Conservation (phyloP, 2,329 filamentous ascomycete species). For the Trichoderma hamatum region DNA sequence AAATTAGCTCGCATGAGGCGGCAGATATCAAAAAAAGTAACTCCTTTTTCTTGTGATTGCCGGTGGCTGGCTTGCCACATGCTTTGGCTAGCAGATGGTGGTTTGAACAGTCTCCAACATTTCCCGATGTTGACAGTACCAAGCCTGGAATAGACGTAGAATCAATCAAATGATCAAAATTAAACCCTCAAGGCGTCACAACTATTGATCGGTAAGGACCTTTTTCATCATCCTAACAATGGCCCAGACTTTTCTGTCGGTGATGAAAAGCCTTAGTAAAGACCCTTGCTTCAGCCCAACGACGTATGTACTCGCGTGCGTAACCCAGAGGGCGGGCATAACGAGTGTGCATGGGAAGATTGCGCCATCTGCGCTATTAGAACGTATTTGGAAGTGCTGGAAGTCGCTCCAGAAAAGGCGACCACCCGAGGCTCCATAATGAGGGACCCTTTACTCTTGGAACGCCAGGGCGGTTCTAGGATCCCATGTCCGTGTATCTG, state of each 20-base stretch:
- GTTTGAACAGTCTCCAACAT: not conserved
- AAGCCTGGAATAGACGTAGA: not conserved
- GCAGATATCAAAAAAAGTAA: not conserved
- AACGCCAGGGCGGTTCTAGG: slow-evolving; percentile 7
- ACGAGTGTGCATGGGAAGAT: slow-evolving; percentile 26
- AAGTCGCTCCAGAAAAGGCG: slow-evolving; percentile 26
- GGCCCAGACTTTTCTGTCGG: slow-evolving; percentile 2
- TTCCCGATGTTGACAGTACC: not conserved
- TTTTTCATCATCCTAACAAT: not conserved
- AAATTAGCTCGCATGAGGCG: not conserved
- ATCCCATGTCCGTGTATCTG: slow-evolving; percentile 12
- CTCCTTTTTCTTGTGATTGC: not conserved
- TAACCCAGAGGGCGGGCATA: slow-evolving; percentile 16
- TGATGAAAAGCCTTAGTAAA: slow-evolving; percentile 1
- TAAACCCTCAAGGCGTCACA: slow-evolving; percentile 6
- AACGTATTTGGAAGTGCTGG: slow-evolving; percentile 24
- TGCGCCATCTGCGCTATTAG: slow-evolving; percentile 29
- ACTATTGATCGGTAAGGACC: slow-evolving; percentile 1
- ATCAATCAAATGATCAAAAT: slow-evolving; percentile 1
- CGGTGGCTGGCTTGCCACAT: not conserved
- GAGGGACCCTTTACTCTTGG: slow-evolving; percentile 6
- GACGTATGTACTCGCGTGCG: slow-evolving; percentile 5
- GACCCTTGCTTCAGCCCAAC: slow-evolving; percentile 11
- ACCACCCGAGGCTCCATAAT: slow-evolving; percentile 26
- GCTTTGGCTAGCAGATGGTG: not conserved